A percentile compares a stretch with the other conserved stretches of the same genome.
Evolutionary conservation across 2,329 filamentous ascomycete species (phyloP).

Genomic region (Trichoderma koningii): DNA sequence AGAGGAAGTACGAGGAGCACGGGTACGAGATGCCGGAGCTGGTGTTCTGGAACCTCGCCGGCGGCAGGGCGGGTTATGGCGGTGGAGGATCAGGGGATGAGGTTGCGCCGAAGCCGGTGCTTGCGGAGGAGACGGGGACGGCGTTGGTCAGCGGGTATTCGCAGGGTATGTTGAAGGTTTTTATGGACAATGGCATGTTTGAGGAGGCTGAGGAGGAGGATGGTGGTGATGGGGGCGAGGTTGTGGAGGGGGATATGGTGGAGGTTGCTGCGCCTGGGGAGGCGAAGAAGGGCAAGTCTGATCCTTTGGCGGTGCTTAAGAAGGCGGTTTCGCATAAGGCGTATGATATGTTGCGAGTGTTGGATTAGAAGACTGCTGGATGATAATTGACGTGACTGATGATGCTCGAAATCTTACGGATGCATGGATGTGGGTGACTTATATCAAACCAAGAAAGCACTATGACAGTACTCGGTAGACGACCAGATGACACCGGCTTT

Average conservation of each 20-base stretch:
- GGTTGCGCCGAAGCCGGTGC: slow-evolving; percentile 52
- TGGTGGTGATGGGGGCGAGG: slow-evolving; percentile 23
- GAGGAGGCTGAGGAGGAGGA: slow-evolving; percentile 37
- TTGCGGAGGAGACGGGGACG: slow-evolving; percentile 47
- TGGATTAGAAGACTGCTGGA: slow-evolving; percentile 46
- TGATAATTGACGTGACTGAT: background rate
- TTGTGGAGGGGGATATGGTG: background rate
- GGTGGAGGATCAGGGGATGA: slow-evolving; percentile 32
- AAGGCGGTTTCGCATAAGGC: slow-evolving; percentile 56
- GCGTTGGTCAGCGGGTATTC: slow-evolving; percentile 58
- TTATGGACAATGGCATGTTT: slow-evolving; percentile 54
- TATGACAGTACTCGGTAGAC: too few relatives aligned
- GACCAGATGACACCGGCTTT: too few relatives aligned
- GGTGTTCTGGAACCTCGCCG: slow-evolving; percentile 63
- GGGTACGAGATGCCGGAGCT: slow-evolving; percentile 62
- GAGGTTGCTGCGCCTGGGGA: background rate
- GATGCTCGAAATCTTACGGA: background rate
- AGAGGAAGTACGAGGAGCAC: slow-evolving; percentile 46
- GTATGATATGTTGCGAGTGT: slow-evolving; percentile 57
- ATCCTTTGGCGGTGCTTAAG: slow-evolving; percentile 49
- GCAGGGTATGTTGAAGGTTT: slow-evolving; percentile 60
- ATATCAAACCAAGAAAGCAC: background rate
- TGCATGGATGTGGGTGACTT: background rate
- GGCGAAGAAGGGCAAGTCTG: slow-evolving; percentile 45
- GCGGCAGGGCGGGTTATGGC: slow-evolving; percentile 38